Percentiles rank a stretch among this genome's conserved stretches.
Conservation (phyloP, 225 moss, liverwort and hornwort species). For the Pseudisothecium myosuroides region DNA sequence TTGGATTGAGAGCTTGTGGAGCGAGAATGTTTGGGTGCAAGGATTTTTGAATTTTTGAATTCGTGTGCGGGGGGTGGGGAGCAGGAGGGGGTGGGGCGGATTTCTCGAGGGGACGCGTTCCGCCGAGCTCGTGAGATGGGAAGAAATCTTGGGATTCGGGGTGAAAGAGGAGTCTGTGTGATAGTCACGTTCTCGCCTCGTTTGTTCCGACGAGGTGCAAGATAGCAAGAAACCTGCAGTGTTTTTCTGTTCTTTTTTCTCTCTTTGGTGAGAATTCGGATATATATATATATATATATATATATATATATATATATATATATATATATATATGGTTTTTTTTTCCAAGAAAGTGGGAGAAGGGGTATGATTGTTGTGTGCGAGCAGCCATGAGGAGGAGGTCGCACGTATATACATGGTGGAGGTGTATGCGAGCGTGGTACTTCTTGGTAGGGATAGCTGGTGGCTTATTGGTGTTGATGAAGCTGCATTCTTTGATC, state of each 20-base stretch:
- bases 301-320: no score
- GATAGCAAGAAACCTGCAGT: background rate
- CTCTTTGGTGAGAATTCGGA: background rate
- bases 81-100: background rate
- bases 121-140: background rate
- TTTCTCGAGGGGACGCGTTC: background rate
- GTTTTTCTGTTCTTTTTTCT: background rate
- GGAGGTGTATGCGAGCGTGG: constrained; percentile 47
- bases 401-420: constrained; percentile 24
- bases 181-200: background rate
- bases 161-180: background rate
- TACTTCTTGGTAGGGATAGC: constrained; percentile 18
- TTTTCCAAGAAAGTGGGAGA: background rate
- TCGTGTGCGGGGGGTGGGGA: no score
- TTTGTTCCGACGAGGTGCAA: background rate
- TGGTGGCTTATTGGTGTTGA: constrained; percentile 29
- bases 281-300: no score
- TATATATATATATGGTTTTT: no score
- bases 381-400: constrained; percentile 64
- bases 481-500: constrained; percentile 34
- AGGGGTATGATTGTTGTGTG: background rate
- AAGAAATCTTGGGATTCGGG: background rate
- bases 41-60: background rate
- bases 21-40: background rate
- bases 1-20: background rate